Percentiles rank a stretch among this genome's conserved stretches.
phyloP scores from a whole-genome alignment of 805 yeast species.

The Candida verbasci region DNA sequence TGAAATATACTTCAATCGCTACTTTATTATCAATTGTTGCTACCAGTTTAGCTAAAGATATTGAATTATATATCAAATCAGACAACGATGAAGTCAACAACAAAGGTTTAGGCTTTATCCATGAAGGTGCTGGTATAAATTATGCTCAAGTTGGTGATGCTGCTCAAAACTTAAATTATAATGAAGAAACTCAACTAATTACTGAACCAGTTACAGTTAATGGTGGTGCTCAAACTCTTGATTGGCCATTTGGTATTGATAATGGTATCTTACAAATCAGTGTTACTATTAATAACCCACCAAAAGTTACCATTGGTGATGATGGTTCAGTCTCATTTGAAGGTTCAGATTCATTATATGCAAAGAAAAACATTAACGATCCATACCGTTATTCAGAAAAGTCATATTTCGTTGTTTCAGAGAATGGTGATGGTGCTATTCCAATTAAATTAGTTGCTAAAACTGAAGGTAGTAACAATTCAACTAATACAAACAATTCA shows the following conservation, averaged over 20 bases:
- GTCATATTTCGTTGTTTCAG: constrained; percentile 14
- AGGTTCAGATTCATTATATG: constrained; percentile 18
- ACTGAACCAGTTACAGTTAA: neutral
- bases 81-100: constrained; percentile 22
- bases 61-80: constrained; percentile 21
- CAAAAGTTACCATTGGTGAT: constrained; percentile 8
- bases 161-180: constrained; percentile 19
- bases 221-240: constrained; percentile 1
- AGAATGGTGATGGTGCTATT: constrained; percentile 8
- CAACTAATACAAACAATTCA: neutral
- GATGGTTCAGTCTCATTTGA: constrained; percentile 11
- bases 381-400: constrained; percentile 22
- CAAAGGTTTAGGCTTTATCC: constrained; percentile 23
- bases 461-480: neutral
- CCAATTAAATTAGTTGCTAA: constrained; percentile 6
- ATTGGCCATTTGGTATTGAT: constrained; percentile 2
- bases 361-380: constrained; percentile 24
- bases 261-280: constrained; percentile 10
- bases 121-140: constrained; percentile 45
- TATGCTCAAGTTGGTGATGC: constrained; percentile 21
- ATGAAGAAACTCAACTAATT: constrained; percentile 9
- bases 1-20: constrained; percentile 5
- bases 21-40: constrained; percentile 8
- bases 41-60: constrained; percentile 9
- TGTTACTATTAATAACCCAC: constrained; percentile 7